Percentiles rank a stretch among this genome's conserved stretches.
phyloP scores from a whole-genome alignment of 495 filamentous ascomycete genomes.

The Rhypophila decipiens region DNA sequence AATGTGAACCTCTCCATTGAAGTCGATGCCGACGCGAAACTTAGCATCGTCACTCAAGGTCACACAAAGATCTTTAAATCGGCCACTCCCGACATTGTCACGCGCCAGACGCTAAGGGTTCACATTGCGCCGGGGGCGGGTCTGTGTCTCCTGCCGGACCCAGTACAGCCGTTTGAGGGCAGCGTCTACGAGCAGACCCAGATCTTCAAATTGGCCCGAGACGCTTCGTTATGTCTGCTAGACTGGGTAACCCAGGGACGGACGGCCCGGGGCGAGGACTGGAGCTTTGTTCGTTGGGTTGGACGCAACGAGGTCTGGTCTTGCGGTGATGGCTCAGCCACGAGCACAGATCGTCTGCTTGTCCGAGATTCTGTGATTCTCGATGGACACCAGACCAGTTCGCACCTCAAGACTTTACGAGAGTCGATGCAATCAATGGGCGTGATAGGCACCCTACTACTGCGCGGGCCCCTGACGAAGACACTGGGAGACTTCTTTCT shows the following conservation, averaged over 20 bases:
- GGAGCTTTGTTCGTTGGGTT: slow-evolving; percentile 70
- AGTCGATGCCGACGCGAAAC: slow-evolving; percentile 56
- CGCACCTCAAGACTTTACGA: slow-evolving; percentile 34
- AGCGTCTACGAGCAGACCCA: slow-evolving; percentile 81
- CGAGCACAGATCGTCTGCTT: slow-evolving; percentile 52
- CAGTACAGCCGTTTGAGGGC: slow-evolving; percentile 77
- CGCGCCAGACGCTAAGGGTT: slow-evolving; percentile 63
- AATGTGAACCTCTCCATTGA: slow-evolving; percentile 64
- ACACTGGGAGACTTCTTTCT: slow-evolving; percentile 63
- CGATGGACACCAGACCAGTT: slow-evolving; percentile 42
- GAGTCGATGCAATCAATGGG: slow-evolving; percentile 58
- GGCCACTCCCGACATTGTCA: slow-evolving; percentile 47
- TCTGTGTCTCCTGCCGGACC: slow-evolving; percentile 90
- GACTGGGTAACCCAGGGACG: slow-evolving; percentile 92
- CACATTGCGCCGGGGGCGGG: slow-evolving; percentile 54
- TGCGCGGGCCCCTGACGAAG: slow-evolving; percentile 67
- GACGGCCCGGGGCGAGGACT: slow-evolving; percentile 81
- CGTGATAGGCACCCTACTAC: slow-evolving; percentile 75
- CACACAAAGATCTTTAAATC: slow-evolving; percentile 95
- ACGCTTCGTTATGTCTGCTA: slow-evolving; percentile 64
- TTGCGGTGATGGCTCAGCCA: slow-evolving; percentile 5
- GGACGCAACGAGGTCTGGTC: slow-evolving; percentile 84
- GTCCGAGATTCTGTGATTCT: slow-evolving; percentile 78
- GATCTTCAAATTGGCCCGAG: slow-evolving; percentile 58
- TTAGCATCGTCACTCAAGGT: slow-evolving; percentile 87